phyloP scores from a whole-genome alignment of 2,329 filamentous ascomycete species.

The Canariomyces notabilis region DNA sequence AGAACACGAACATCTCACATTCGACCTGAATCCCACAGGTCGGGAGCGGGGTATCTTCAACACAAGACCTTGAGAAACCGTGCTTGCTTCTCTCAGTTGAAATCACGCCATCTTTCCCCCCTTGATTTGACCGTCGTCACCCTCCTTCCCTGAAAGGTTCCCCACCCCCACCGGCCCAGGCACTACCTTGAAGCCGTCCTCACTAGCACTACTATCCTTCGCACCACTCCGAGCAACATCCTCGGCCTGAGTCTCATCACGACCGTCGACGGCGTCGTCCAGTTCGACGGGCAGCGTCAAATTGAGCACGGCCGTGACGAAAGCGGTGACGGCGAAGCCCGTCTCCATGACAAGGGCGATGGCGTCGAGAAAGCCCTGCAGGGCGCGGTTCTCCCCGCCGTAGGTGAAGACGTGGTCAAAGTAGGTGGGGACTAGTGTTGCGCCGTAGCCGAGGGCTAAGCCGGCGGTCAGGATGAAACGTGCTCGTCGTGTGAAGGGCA shows the following conservation, averaged over 20 bases:
- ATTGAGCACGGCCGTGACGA: slow-evolving; percentile 70
- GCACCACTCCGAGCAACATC: neutral
- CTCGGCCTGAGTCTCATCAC: slow-evolving; percentile 3
- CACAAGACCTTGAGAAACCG: neutral
- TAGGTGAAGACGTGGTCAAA: slow-evolving; percentile 71
- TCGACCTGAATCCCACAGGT: no score
- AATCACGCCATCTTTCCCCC: neutral
- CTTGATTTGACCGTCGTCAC: neutral
- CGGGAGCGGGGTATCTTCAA: neutral
- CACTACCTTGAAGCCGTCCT: neutral
- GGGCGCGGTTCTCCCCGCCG: slow-evolving; percentile 57
- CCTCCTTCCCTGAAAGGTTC: neutral
- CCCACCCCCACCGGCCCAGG: neutral
- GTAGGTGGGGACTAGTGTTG: slow-evolving; percentile 62
- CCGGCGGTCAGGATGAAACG: slow-evolving; percentile 76
- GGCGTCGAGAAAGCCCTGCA: slow-evolving; percentile 71
- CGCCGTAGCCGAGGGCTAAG: slow-evolving; percentile 67
- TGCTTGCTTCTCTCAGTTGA: neutral
- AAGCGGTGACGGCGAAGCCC: slow-evolving; percentile 69
- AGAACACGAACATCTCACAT: no score
- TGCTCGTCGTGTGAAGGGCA: slow-evolving; percentile 72
- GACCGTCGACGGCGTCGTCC: slow-evolving; percentile 49
- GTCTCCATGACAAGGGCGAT: slow-evolving; percentile 69
- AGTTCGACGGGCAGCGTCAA: slow-evolving; percentile 67
- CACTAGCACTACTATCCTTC: neutral